Evolutionary conservation across 2,329 filamentous ascomycete species (phyloP).

Genomic region (Reticulascus tulasneorum): DNA sequence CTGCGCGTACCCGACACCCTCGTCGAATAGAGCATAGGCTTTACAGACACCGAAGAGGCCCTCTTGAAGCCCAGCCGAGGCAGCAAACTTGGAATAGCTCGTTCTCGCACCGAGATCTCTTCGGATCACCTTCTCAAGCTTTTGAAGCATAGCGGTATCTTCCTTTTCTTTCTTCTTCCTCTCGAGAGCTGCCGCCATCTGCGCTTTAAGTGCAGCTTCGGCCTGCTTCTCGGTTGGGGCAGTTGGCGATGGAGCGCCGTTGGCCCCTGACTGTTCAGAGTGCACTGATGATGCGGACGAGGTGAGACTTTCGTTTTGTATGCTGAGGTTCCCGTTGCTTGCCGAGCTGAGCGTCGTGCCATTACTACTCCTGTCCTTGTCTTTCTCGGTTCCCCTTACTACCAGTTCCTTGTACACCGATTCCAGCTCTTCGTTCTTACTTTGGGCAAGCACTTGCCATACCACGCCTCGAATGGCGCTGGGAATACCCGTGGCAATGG

Average conservation of each 20-base stretch:
- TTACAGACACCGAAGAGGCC: conserved; percentile 95
- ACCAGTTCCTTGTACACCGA: conserved; percentile 79
- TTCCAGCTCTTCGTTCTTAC: conserved; percentile 89
- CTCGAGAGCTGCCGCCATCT: conserved; percentile 60
- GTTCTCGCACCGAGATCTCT: conserved; percentile 88
- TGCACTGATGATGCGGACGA: conserved; percentile 85
- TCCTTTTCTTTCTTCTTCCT: conserved; percentile 77
- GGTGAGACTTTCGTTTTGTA: conserved; percentile 61
- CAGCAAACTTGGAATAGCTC: conserved; percentile 94
- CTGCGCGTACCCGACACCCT: conserved; percentile 92
- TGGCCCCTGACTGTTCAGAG: conserved; percentile 67
- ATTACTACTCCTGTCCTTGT: conserved; percentile 59
- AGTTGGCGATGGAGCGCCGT: conserved; percentile 53
- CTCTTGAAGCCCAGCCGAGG: conserved; percentile 86
- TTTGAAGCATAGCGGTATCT: conserved; percentile 68
- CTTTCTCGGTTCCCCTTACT: conserved; percentile 75
- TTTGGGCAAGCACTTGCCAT: conserved; percentile 95
- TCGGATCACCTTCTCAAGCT: conserved; percentile 87
- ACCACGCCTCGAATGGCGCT: conserved; percentile 96
- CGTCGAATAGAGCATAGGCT: conserved; percentile 93
- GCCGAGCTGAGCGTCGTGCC: conserved; percentile 46
- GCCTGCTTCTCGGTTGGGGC: conserved; percentile 56
- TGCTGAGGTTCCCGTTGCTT: conserved; percentile 52
- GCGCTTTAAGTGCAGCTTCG: conserved; percentile 62
- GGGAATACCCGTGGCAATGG: conserved; percentile 90